Conservation (phyloP, 805 yeast species). For the Metschnikowia amazonensis region DNA sequence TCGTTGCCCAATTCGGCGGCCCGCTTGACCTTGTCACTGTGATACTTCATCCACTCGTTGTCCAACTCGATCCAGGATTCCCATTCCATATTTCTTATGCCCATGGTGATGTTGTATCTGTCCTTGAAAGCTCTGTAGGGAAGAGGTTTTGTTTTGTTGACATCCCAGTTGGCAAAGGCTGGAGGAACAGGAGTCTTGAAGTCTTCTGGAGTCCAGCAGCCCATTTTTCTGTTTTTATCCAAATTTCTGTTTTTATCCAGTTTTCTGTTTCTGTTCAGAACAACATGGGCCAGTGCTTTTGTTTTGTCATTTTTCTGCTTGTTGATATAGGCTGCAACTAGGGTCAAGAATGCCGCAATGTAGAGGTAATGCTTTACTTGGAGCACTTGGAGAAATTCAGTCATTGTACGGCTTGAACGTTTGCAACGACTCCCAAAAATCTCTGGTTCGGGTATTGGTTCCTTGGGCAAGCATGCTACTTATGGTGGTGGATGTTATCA, state of each 20-base stretch:
- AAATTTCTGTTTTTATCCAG: too few relatives aligned
- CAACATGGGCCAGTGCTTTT: not conserved
- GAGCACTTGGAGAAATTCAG: slow-evolving; percentile 1
- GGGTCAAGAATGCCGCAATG: slow-evolving; percentile 9
- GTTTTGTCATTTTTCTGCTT: slow-evolving; percentile 3
- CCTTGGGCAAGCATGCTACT: not conserved
- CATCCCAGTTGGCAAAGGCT: slow-evolving; percentile 47
- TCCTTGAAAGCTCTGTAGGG: slow-evolving; percentile 69
- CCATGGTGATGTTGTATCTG: slow-evolving; percentile 65
- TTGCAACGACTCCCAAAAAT: too few relatives aligned
- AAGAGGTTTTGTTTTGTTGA: slow-evolving; percentile 47
- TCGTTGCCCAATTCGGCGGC: slow-evolving; percentile 44
- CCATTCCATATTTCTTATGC: slow-evolving; percentile 60
- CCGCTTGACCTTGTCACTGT: slow-evolving; percentile 49
- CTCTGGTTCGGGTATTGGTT: too few relatives aligned
- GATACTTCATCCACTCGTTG: slow-evolving; percentile 58
- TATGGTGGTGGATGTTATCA: slow-evolving; percentile 11
- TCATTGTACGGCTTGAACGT: not conserved
- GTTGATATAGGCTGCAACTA: slow-evolving; percentile 8
- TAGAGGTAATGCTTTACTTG: slow-evolving; percentile 15
- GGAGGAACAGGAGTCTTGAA: slow-evolving; percentile 49
- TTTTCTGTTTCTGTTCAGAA: too few relatives aligned
- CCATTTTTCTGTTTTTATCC: slow-evolving; percentile 44
- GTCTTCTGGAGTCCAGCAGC: slow-evolving; percentile 53
- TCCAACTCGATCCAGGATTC: slow-evolving; percentile 65